Base-by-base conservation (phyloP, 768 basidiomycete genomes). In the Tylopilus balloui region DNA sequence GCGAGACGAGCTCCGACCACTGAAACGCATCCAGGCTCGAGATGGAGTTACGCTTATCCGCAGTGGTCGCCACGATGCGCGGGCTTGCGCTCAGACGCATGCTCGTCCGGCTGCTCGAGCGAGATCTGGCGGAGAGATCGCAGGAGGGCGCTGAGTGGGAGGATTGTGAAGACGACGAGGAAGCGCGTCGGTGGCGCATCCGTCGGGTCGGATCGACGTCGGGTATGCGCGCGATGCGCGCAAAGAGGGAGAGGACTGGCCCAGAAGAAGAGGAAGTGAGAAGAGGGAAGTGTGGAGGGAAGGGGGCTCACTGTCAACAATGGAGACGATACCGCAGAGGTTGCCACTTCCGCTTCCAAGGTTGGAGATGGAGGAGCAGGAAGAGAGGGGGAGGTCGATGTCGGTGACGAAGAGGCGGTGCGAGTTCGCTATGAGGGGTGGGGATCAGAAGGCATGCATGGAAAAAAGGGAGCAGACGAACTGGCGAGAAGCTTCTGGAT, bases 401-500 rank as follows among this genome's bases (percentile, higher is more conserved):
- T 78, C 77, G 2, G 82, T 85, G 19, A 91, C 80, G 61, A 92
- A 91, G 11, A 92, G 73, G 24, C 89, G 79, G 60, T 90, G 88
- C 0, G 89, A 73, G 62, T 84, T 86, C 29, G 89, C 89, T 91
- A 53, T 11, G 11, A n/a, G 15, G 31, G n/a, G 24, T 8, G 39
- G 31, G 25, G 36, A 54, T 42, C 47, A 53, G 45, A 43, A 10
- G 46, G 23, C 47, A 38, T 32, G n/a, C 48, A 20, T 17, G 40
- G 12, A 20, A 41, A 12, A 24, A 0, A 8, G 17, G 2, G 28
- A 27, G 17, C 3, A 27, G 20, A 75, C 86, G 54, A 60, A 91
- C 88, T 92, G 3, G 89, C 88, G 20, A 92, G 76, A 9, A 91
- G 72, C 63, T 91, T 92, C 67, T 90, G 79, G 47, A 89, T 81